Conservation (phyloP, 441 rosid genomes). For the Adansonia grandidieri region DNA sequence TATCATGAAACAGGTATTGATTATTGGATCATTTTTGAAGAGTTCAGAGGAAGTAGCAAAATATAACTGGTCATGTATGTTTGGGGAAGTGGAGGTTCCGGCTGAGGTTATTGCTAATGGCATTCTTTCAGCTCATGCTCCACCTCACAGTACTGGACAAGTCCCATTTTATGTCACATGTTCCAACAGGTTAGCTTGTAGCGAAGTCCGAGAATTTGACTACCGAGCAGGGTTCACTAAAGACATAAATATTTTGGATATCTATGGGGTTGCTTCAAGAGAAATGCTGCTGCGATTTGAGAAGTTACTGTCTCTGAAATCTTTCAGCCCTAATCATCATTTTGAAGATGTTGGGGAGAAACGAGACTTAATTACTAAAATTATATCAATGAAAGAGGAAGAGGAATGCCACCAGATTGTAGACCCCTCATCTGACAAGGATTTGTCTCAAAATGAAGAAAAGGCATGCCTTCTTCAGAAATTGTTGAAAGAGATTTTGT, state of each 20-base stretch:
- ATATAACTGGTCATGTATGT: slow-evolving; percentile 92
- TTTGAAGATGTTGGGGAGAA: slow-evolving; percentile 51
- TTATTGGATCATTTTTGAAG: slow-evolving; percentile 74
- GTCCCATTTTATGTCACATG: slow-evolving; percentile 92
- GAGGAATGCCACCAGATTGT: slow-evolving; percentile 45
- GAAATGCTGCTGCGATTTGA: slow-evolving; percentile 65
- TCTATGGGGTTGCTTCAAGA: slow-evolving; percentile 41
- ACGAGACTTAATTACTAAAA: slow-evolving; percentile 49
- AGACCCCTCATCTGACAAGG: slow-evolving; percentile 41
- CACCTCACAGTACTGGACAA: slow-evolving; percentile 64
- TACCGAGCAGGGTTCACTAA: slow-evolving; percentile 50
- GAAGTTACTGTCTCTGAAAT: slow-evolving; percentile 54
- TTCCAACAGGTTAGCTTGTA: slow-evolving; percentile 89
- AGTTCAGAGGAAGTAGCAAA: slow-evolving; percentile 56
- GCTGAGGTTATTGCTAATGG: slow-evolving; percentile 86
- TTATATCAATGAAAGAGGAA: slow-evolving; percentile 64
- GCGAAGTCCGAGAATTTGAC: slow-evolving; percentile 95
- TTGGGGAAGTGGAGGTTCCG: slow-evolving; percentile 97
- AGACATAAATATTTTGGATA: slow-evolving; percentile 46
- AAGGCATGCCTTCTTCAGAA: slow-evolving; percentile 51
- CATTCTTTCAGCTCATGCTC: slow-evolving; percentile 73
- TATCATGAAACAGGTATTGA: slow-evolving; percentile 57
- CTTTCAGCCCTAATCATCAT: slow-evolving; percentile 36
- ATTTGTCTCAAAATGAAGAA: slow-evolving; percentile 36
- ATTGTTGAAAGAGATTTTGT: slow-evolving; percentile 62